These are phyloP conservation scores for Citeromyces matritensis DNA, from an alignment of 805 yeast genomes.

Conservation along the genomic window DNA sequence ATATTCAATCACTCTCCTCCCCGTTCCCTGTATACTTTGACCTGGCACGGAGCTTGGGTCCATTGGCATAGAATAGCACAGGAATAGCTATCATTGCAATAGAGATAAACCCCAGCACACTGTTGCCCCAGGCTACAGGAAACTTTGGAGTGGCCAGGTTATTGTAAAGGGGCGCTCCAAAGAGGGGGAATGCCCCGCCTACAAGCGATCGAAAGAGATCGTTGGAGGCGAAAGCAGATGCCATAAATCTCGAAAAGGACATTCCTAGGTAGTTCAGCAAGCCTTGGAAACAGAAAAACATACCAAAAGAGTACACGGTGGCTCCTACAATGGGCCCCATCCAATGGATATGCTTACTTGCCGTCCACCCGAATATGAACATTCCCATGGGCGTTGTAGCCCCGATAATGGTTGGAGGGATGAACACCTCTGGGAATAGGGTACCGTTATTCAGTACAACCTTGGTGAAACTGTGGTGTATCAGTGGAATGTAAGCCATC, in stretches of 20 bases:
- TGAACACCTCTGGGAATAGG: constrained; percentile 30
- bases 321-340: constrained; percentile 32
- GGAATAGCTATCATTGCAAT: constrained; percentile 23
- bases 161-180: constrained; percentile 30
- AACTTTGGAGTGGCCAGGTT: constrained; percentile 23
- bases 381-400: constrained; percentile 35
- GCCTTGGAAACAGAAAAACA: constrained; percentile 33
- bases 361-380: constrained; percentile 47
- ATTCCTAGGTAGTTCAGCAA: constrained; percentile 31
- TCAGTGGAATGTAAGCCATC: background rate
- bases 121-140: constrained; percentile 50
- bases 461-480: constrained; percentile 8
- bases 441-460: constrained; percentile 10
- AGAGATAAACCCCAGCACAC: constrained; percentile 28
- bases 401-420: constrained; percentile 43
- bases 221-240: constrained; percentile 47
- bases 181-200: constrained; percentile 48
- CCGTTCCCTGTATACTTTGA: background rate
- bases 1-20: too few relatives aligned
- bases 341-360: constrained; percentile 35
- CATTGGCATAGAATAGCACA: background rate
- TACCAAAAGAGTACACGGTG: constrained; percentile 21
- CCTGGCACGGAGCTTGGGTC: background rate
- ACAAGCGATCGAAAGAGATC: constrained; percentile 30
- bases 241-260: constrained; percentile 32